These are phyloP conservation scores for Syzygium grande DNA, from an alignment of 345 rosid genomes.

Conservation along the genomic window DNA sequence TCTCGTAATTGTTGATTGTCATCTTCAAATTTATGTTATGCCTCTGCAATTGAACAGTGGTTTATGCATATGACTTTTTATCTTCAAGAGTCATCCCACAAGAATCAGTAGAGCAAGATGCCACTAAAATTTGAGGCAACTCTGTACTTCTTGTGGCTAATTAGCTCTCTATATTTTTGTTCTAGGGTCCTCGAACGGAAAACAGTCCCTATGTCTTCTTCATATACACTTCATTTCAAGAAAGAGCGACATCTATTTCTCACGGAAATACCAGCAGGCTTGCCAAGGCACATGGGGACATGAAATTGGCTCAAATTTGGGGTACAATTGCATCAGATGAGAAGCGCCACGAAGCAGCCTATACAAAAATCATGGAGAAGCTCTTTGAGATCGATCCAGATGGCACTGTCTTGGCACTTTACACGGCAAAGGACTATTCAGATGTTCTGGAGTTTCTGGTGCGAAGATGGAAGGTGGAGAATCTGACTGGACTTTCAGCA, in stretches of 20 bases:
- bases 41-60: background rate
- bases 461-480: constrained; percentile 63
- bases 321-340: constrained; percentile 83
- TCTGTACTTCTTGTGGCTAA: background rate
- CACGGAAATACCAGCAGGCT: constrained; percentile 88
- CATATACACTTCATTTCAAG: constrained; percentile 94
- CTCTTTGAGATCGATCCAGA: constrained; percentile 79
- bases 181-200: constrained; percentile 68
- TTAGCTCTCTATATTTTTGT: background rate
- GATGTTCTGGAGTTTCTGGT: constrained; percentile 76
- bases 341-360: constrained; percentile 86
- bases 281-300: constrained; percentile 70
- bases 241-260: constrained; percentile 83
- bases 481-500: constrained; percentile 47
- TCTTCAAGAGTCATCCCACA: background rate
- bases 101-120: background rate
- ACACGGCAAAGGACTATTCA: constrained; percentile 78
- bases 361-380: constrained; percentile 75
- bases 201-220: constrained; percentile 80
- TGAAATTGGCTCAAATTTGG: constrained; percentile 78
- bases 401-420: constrained; percentile 62
- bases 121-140: background rate
- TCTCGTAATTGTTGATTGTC: background rate
- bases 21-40: background rate
- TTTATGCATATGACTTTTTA: background rate